Evolutionary conservation across 495 filamentous ascomycete species (phyloP).

Genomic region (Tuber microsphaerosporum): DNA sequence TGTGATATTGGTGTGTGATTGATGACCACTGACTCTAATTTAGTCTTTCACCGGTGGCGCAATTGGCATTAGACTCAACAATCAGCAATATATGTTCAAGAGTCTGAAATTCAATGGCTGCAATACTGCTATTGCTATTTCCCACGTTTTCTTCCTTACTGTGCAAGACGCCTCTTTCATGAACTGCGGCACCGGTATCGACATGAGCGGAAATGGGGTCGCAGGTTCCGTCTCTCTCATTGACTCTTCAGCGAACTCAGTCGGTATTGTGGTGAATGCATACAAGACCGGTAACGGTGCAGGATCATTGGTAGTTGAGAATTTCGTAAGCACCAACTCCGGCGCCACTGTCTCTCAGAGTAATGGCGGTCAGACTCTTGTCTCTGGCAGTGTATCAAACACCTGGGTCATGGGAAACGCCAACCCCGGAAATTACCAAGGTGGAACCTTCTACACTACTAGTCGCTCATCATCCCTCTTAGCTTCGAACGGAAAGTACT

Average conservation of each 20-base stretch:
- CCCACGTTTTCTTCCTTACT: constrained; percentile 54
- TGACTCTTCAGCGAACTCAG: constrained; percentile 48
- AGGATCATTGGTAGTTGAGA: constrained; percentile 56
- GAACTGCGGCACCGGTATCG: constrained; percentile 57
- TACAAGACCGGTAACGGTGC: constrained; percentile 62
- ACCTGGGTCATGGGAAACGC: constrained; percentile 48
- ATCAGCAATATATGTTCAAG: constrained; percentile 75
- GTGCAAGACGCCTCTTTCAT: constrained; percentile 54
- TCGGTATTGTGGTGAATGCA: constrained; percentile 50
- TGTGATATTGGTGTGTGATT: constrained; percentile 12
- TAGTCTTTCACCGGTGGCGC: constrained; percentile 66
- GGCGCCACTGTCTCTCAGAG: constrained; percentile 53
- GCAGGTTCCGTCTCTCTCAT: constrained; percentile 52
- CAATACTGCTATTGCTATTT: constrained; percentile 55
- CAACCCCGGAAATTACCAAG: constrained; percentile 52
- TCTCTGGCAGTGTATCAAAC: constrained; percentile 48
- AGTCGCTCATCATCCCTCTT: constrained; percentile 45
- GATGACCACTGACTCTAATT: constrained; percentile 3
- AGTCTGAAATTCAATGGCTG: constrained; percentile 61
- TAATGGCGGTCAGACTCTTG: constrained; percentile 46
- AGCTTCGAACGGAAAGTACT: constrained; percentile 45
- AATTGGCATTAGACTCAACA: constrained; percentile 59
- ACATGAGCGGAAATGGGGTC: constrained; percentile 52
- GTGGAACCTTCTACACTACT: constrained; percentile 45
- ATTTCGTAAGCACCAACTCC: constrained; percentile 50